A percentile compares a stretch with the other conserved stretches of the same genome.
phyloP scores from a whole-genome alignment of 768 basidiomycete genomes.

The Sporobolomyces pararoseus region DNA sequence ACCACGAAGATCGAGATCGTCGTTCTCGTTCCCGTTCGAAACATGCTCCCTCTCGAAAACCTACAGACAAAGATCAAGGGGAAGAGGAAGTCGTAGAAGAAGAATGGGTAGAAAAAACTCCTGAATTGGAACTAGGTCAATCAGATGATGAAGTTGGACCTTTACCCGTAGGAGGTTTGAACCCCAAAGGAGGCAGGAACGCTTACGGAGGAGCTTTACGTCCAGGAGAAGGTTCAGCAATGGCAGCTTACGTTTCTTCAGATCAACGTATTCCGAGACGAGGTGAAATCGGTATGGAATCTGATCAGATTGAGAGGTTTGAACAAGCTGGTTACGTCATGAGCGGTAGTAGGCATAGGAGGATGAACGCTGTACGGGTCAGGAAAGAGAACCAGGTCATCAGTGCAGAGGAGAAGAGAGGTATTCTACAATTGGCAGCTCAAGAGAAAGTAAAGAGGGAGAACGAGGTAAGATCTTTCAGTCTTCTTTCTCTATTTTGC shows the following conservation, averaged over 20 bases:
- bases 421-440: conserved; percentile 86
- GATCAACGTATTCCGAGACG: conserved; percentile 95
- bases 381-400: conserved; percentile 99
- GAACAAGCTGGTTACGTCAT: conserved; percentile 94
- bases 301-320: conserved; percentile 78
- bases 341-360: conserved; percentile 87
- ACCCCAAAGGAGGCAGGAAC: conserved; percentile 4
- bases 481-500: not conserved
- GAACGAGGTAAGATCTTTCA: conserved; percentile 50
- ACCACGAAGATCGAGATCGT: conserved; percentile 48
- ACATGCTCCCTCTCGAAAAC: too few relatives aligned
- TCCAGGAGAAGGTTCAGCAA: conserved; percentile 92
- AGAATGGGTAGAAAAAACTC: conserved; percentile 48
- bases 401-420: conserved; percentile 94
- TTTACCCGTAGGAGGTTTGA: conserved; percentile 22
- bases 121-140: conserved; percentile 25
- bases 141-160: conserved; percentile 38
- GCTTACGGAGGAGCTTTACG: conserved; percentile 79
- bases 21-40: conserved; percentile 1
- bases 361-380: conserved; percentile 99
- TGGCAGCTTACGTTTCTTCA: conserved; percentile 85
- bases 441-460: conserved; percentile 92
- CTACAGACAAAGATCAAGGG: too few relatives aligned
- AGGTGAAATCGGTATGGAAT: conserved; percentile 93
- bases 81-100: conserved; percentile 48